A percentile compares a stretch with the other conserved stretches of the same genome.
These are phyloP conservation scores for Alternaria novae-zelandiae DNA, from an alignment of 2,329 filamentous ascomycete species.

Conservation along the genomic window DNA sequence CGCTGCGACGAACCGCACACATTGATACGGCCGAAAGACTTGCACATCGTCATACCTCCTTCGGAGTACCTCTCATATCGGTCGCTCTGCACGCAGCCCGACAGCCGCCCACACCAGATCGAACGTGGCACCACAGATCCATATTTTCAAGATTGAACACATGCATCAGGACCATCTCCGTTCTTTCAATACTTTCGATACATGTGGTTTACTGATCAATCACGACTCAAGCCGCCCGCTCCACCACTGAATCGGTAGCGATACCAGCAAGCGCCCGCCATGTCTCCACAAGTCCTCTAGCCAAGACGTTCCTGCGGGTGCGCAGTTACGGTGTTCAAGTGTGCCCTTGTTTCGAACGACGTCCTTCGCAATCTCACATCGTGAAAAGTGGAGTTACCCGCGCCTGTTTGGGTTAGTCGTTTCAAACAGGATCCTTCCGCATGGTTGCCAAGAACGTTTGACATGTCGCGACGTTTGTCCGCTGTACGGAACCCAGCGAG, in stretches of 20 bases:
- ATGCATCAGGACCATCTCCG: background rate
- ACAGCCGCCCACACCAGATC: background rate
- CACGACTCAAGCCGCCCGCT: background rate
- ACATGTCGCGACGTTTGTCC: slow-evolving; percentile 8
- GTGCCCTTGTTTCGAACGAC: slow-evolving; percentile 21
- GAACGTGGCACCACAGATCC: background rate
- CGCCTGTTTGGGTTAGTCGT: slow-evolving; percentile 15
- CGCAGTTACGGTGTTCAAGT: slow-evolving; percentile 4
- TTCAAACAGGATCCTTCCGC: slow-evolving; percentile 23
- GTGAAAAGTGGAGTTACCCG: slow-evolving; percentile 19
- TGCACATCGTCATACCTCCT: background rate
- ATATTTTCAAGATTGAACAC: background rate
- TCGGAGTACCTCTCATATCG: background rate
- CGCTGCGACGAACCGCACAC: background rate
- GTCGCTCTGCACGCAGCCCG: background rate
- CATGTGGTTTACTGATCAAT: background rate
- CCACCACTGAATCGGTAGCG: background rate
- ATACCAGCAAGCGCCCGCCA: background rate
- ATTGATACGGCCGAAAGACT: background rate
- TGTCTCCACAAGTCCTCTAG: slow-evolving; percentile 3
- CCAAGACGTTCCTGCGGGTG: slow-evolving; percentile 14
- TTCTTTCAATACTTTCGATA: background rate
- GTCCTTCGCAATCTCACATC: slow-evolving; percentile 16
- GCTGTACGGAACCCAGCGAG: slow-evolving; percentile 5
- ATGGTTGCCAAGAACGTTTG: slow-evolving; percentile 5